Evolutionary conservation across 2,329 filamentous ascomycete genomes (phyloP).

Genomic region (Microdochium trichocladiopsis): DNA sequence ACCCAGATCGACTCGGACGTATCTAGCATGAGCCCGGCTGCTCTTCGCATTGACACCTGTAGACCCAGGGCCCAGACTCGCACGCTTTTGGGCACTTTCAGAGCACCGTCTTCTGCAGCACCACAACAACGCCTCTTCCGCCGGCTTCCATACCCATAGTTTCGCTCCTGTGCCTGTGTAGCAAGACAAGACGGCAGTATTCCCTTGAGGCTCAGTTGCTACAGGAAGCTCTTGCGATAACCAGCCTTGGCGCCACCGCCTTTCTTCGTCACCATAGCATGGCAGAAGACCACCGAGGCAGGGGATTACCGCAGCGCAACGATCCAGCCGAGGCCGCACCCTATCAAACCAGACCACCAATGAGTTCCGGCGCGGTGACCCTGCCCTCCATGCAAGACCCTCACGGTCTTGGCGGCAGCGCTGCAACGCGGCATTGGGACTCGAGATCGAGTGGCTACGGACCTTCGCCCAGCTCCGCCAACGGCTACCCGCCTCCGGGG

Average conservation of each 20-base stretch:
- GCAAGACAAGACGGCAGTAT: not conserved
- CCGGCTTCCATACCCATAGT: not conserved
- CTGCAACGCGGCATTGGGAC: slow-evolving; percentile 17
- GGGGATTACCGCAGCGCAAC: not conserved
- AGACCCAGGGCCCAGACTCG: not conserved
- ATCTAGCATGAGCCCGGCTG: not conserved
- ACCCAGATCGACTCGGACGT: not conserved
- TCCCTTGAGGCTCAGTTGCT: not conserved
- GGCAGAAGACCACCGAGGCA: slow-evolving; percentile 1
- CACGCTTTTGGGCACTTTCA: not conserved
- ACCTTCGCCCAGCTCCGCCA: slow-evolving; percentile 33
- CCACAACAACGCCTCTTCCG: not conserved
- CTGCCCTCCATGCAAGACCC: slow-evolving; percentile 44
- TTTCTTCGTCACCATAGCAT: not conserved
- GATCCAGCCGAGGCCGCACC: not conserved
- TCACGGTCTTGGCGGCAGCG: slow-evolving; percentile 19
- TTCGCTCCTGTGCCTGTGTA: not conserved
- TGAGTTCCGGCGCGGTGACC: slow-evolving; percentile 35
- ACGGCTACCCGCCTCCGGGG: slow-evolving; percentile 33
- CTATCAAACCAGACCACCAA: slow-evolving; percentile 23
- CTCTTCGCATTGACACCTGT: not conserved
- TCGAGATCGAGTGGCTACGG: slow-evolving; percentile 28
- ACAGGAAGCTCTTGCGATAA: not conserved
- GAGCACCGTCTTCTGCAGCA: not conserved
- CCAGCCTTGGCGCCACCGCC: not conserved